Conservation (phyloP, 441 rosid species). For the Omphalea diandra region DNA sequence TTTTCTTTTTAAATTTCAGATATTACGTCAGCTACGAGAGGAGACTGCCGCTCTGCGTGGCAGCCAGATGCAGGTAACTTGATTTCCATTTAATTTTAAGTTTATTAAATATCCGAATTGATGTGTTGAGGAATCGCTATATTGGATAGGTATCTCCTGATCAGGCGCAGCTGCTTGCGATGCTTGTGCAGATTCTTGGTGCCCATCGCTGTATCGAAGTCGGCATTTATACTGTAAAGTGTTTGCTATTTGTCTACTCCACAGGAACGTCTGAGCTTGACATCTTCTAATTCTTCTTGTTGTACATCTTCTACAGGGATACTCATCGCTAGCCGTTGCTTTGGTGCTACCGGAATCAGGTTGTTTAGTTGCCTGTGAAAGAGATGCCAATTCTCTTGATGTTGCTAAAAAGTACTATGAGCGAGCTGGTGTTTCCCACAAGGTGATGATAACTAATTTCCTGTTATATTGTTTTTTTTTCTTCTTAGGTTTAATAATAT, state of each 20-base stretch:
- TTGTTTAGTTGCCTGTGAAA: slow-evolving; percentile 84
- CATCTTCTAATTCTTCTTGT: slow-evolving; percentile 3
- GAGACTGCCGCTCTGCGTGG: slow-evolving; percentile 80
- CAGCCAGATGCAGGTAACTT: slow-evolving; percentile 93
- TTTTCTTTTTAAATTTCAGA: slow-evolving; percentile 41
- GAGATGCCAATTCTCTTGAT: slow-evolving; percentile 65
- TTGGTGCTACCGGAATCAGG: slow-evolving; percentile 76
- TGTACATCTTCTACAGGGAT: slow-evolving; percentile 56
- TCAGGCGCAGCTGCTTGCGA: slow-evolving; percentile 87
- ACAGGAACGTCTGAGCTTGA: not conserved
- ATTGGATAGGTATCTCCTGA: slow-evolving; percentile 82
- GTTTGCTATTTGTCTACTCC: slow-evolving; percentile 6
- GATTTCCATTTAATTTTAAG: too few relatives aligned
- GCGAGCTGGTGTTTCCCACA: slow-evolving; percentile 74
- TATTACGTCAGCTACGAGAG: slow-evolving; percentile 73
- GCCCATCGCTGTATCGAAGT: slow-evolving; percentile 88
- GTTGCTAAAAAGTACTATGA: slow-evolving; percentile 77
- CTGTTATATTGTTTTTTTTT: slow-evolving; percentile 7
- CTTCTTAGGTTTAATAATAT: too few relatives aligned
- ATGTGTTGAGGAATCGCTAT: not conserved
- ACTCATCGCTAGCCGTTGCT: slow-evolving; percentile 84
- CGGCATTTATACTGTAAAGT: slow-evolving; percentile 81
- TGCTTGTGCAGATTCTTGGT: slow-evolving; percentile 84
- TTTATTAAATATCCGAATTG: too few relatives aligned
- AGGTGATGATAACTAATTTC: too few relatives aligned